Evolutionary conservation across 345 rosid genomes (phyloP), one percentile per base, ranked within the genome.

Genomic region (Noccaea bulbosa): DNA sequence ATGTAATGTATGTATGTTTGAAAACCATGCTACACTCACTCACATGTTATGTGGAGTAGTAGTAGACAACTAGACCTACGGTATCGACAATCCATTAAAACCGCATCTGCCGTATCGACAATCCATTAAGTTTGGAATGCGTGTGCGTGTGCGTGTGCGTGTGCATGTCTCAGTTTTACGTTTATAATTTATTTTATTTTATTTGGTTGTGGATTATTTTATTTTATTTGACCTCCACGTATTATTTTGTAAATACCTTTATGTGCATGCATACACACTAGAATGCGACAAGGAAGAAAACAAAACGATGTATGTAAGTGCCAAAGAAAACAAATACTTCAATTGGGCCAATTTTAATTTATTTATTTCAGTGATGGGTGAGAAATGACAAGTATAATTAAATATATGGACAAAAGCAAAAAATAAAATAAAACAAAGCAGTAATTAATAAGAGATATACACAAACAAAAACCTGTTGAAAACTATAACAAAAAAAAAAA

Each of bases 131-230:
- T 22, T n/a, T n/a, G n/a, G n/a, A n/a, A n/a, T n/a, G n/a, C n/a
- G n/a, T n/a, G n/a, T n/a, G 24, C 2, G 24, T 22, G 24, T 22
- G 40, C 57, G 22, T 65, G 77, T 74, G 45, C 77, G 77, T 73
- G 72, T 67, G 68, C 62, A 67, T 67, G 66, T 74, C 62, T 67
- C 73, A 7, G 1, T 67, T 74, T 33, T 68, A 58, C 48, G 24
- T 66, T 45, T 48, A 30, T 40, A 0, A 2, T 5, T 65, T 66
- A 9, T 46, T 40, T 65, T 66, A 9, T 46, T 40, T 73, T 58
- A 7, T 50, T 24, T 17, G 0, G 20, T 4, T 2, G 6, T n/a
- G 14, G 43, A 39, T 2, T 46, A 22, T 0, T 4, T 24, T 48
- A 2, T 5, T 27, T 37, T 5, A 32, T 32, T 20, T 24, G 0